Evolutionary conservation across 192 early-diverging fungal species (phyloP).

Genomic region (Coemansia sp.): DNA sequence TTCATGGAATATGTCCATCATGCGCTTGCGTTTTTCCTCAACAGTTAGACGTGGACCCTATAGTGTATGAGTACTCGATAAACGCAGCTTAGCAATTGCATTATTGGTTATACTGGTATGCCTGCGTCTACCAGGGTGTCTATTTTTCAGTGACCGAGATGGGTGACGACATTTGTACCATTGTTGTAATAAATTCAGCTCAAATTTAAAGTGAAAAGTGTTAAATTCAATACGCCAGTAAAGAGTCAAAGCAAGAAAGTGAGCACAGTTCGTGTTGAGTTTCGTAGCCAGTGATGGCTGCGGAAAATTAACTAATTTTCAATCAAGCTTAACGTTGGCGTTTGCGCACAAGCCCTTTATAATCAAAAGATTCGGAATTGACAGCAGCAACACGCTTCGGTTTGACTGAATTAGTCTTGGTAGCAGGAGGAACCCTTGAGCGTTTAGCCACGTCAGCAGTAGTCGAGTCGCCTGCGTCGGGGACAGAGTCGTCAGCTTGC

Average conservation of each 20-base stretch:
- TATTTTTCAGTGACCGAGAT: not conserved
- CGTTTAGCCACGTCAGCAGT: not conserved
- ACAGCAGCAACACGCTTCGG: conserved; percentile 1
- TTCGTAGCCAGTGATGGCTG: conserved; percentile 1
- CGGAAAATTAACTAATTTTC: conserved; percentile 3
- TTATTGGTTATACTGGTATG: not conserved
- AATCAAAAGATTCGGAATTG: conserved; percentile 19
- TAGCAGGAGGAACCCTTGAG: not conserved
- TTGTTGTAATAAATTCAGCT: not conserved
- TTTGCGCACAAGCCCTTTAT: not conserved
- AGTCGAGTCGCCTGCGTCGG: not conserved
- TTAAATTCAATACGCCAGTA: not conserved
- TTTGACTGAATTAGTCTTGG: not conserved
- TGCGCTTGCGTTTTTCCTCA: conserved; percentile 59
- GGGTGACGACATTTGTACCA: not conserved
- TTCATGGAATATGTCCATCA: conserved; percentile 62
- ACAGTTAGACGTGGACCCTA: conserved; percentile 44
- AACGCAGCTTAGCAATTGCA: not conserved
- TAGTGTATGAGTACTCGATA: not conserved
- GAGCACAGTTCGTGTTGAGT: not conserved
- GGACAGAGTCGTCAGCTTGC: not conserved
- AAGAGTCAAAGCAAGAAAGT: not conserved
- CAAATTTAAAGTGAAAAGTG: not conserved
- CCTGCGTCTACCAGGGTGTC: too few species aligned
- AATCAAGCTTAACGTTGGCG: not conserved